Evolutionary conservation across 345 rosid species (phyloP), one percentile per base, ranked within the genome.

Genomic region (Pistacia integerrima): DNA sequence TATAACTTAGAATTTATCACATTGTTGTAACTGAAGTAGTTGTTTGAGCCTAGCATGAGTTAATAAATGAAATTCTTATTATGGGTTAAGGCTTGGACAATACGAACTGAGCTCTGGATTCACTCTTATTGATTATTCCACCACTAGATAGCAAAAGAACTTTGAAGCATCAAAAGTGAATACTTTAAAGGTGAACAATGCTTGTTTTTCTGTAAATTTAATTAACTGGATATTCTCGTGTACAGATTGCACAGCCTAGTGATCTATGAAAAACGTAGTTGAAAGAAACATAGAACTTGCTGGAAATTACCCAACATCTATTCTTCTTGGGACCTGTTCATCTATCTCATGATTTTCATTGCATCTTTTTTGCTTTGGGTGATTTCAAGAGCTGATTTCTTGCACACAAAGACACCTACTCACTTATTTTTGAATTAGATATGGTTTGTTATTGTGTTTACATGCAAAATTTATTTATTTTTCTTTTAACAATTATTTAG

Each of bases 381-480:
- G 71, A 70, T 60, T 69, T 28, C 78, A 51, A 51, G 17, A 52
- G 67, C 44, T 76, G 60, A 41, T 73, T 54, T 76, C 68, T 65
- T 6, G n/a, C 44, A 56, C 35, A 56, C 20, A 22, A 11, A 17
- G 30, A 54, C 18, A 13, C 57, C 57, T 13, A 1, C 18, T 54
- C 18, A 54, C 17, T n/a, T 17, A 48, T 28, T 25, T 11, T 38
- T 38, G 12, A 48, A 30, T 11, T n/a, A 33, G 72, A 33, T 28
- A 72, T 17, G 11, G 22, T 16, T 41, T n/a, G 58, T 41, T 70
- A 69, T 28, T 61, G 9, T 41, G 1, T 11, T 44, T 35, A 33
- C 33, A 28, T 74, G 56, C 33, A 28, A 62, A 35, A 36, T 5
- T 3, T 81, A 16, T 41, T 41, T 22, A 62, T 38, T 46, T 14